These are phyloP conservation scores for Trichoderma atrobrunneum DNA, from an alignment of 2,329 filamentous ascomycete genomes.

Conservation along the genomic window DNA sequence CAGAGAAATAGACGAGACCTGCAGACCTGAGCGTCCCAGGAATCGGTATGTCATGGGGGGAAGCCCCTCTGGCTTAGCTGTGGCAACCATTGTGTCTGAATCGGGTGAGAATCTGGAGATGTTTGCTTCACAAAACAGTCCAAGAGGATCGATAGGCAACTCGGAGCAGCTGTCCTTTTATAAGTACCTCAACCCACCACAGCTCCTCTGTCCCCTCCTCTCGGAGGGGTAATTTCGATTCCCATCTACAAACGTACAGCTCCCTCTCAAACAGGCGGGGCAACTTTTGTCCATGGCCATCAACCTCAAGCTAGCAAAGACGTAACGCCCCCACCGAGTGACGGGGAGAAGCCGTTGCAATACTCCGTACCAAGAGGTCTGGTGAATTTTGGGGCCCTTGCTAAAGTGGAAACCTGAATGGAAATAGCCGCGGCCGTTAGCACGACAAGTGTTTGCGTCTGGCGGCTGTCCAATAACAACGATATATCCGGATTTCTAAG, in stretches of 20 bases:
- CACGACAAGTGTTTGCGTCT: not conserved
- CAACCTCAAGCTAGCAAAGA: not conserved
- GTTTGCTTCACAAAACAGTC: not conserved
- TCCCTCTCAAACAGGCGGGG: not conserved
- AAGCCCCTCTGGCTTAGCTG: conserved; percentile 40
- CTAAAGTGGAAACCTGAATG: not conserved
- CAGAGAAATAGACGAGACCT: conserved; percentile 70
- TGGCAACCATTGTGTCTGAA: conserved; percentile 28
- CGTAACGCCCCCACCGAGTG: not conserved
- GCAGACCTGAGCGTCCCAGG: conserved; percentile 67
- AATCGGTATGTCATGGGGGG: conserved; percentile 67
- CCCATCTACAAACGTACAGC: not conserved
- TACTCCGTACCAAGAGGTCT: not conserved
- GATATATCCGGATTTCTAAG: conserved; percentile 18
- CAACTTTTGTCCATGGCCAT: not conserved
- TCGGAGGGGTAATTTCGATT: not conserved
- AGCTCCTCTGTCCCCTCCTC: not conserved
- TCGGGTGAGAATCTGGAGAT: not conserved
- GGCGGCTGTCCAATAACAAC: not conserved
- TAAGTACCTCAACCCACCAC: not conserved
- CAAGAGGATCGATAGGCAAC: not conserved
- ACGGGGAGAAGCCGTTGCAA: not conserved
- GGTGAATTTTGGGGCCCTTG: not conserved
- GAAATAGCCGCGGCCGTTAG: conserved; percentile 1
- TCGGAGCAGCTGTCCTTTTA: not conserved